These are phyloP conservation scores for Pichia manshurica DNA, from an alignment of 805 yeast species.

Conservation along the genomic window DNA sequence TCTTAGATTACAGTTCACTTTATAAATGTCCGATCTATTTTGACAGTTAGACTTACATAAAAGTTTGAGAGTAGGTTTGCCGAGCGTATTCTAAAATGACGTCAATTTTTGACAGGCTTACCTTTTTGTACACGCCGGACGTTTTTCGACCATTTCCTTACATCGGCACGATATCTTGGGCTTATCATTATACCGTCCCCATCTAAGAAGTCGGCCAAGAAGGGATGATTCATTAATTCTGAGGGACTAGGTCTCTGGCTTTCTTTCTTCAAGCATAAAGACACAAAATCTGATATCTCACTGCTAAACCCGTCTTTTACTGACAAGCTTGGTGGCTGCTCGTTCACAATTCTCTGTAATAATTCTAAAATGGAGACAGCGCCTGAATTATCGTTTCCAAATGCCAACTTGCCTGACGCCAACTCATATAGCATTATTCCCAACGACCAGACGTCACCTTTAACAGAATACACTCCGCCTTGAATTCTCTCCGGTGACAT, in stretches of 20 bases:
- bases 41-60: not conserved
- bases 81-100: too few species aligned
- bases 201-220: constrained; percentile 25
- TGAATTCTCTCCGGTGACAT: constrained; percentile 98
- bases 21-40: not conserved
- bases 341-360: constrained; percentile 88
- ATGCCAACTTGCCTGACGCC: constrained; percentile 79
- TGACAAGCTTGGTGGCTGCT: constrained; percentile 70
- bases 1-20: constrained; percentile 25
- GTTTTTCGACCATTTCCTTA: constrained; percentile 34
- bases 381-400: constrained; percentile 45
- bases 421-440: constrained; percentile 88
- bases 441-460: constrained; percentile 95
- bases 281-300: constrained; percentile 61
- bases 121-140: constrained; percentile 35
- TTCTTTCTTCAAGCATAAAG: constrained; percentile 67
- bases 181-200: constrained; percentile 29
- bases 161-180: constrained; percentile 22
- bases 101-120: constrained; percentile 19
- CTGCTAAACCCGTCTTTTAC: constrained; percentile 41
- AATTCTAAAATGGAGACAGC: constrained; percentile 73
- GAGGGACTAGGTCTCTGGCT: constrained; percentile 70
- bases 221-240: constrained; percentile 47
- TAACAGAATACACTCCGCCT: constrained; percentile 89
- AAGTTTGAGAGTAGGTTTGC: too few species aligned